phyloP scores from a whole-genome alignment of 1,284 basidiomycete species.

The Ustilago bromivora region DNA sequence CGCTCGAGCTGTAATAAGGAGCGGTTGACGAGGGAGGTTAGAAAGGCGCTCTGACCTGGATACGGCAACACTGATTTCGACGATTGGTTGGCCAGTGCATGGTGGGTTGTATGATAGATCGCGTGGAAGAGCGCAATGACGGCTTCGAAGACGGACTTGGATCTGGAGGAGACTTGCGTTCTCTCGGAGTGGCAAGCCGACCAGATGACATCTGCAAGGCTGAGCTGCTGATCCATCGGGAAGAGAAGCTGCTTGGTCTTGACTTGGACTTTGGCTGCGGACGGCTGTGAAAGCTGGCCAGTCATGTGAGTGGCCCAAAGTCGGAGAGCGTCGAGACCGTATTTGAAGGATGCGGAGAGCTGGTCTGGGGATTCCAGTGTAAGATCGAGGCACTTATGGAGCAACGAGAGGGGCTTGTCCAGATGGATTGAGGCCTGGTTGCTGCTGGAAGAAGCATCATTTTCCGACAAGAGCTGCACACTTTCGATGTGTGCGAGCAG shows the following conservation, averaged over 20 bases:
- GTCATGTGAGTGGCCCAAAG: constrained; percentile 38
- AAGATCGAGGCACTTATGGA: constrained; percentile 40
- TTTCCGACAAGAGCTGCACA: constrained; percentile 11
- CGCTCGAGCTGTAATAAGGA: constrained; percentile 41
- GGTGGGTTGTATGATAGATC: constrained; percentile 11
- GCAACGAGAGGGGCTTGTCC: constrained; percentile 30
- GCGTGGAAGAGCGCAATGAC: constrained; percentile 25
- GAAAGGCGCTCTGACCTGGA: constrained; percentile 27
- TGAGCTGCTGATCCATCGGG: constrained; percentile 36
- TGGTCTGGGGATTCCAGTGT: constrained; percentile 30
- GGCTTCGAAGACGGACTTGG: constrained; percentile 40
- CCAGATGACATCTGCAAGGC: constrained; percentile 45
- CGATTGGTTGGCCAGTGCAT: neutral
- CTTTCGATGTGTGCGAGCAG: constrained; percentile 38
- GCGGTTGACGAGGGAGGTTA: constrained; percentile 32
- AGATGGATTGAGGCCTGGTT: constrained; percentile 10
- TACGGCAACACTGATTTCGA: constrained; percentile 17
- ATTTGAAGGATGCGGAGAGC: constrained; percentile 47
- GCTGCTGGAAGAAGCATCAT: constrained; percentile 26
- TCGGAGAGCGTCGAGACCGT: constrained; percentile 46
- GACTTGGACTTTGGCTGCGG: constrained; percentile 5
- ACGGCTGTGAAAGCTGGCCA: constrained; percentile 10
- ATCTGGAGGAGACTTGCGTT: constrained; percentile 39
- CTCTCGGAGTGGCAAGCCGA: constrained; percentile 46
- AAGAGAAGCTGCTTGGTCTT: constrained; percentile 24